Percentiles rank a stretch among this genome's conserved stretches.
phyloP scores from a whole-genome alignment of 768 basidiomycete species.

The Lactarius sanguifluus region DNA sequence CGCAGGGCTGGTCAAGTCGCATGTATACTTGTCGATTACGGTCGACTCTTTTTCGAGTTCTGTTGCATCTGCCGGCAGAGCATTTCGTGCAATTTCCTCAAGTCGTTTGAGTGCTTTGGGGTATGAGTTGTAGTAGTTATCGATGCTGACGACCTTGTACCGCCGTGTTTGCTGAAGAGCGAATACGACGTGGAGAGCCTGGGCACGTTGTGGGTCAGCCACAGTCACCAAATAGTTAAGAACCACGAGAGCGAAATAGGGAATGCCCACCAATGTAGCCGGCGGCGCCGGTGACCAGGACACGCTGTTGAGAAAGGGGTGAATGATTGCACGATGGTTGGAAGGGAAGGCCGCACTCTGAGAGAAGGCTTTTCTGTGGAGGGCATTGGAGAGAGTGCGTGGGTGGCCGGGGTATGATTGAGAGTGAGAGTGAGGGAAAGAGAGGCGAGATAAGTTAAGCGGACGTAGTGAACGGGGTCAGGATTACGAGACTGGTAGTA shows the following conservation, averaged over 20 bases:
- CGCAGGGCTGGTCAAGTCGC: conserved; percentile 72
- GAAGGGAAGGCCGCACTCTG: conserved; percentile 13
- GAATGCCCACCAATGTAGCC: conserved; percentile 77
- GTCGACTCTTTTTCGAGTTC: conserved; percentile 69
- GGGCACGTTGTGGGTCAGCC: conserved; percentile 25
- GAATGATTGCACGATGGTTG: conserved; percentile 22
- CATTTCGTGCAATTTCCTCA: conserved; percentile 72
- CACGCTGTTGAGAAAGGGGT: conserved; percentile 43
- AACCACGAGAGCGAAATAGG: background rate
- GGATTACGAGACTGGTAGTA: conserved; percentile 9
- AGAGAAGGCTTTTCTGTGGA: conserved; percentile 21
- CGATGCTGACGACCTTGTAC: conserved; percentile 92
- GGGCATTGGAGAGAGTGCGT: conserved; percentile 16
- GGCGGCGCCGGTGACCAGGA: conserved; percentile 77
- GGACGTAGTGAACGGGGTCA: conserved; percentile 9
- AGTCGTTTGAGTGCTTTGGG: conserved; percentile 73
- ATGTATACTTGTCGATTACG: conserved; percentile 64
- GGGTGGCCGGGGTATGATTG: conserved; percentile 10
- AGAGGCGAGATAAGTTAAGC: conserved; percentile 23
- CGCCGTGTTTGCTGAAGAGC: conserved; percentile 79
- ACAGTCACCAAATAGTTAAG: conserved; percentile 24
- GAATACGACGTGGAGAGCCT: conserved; percentile 95
- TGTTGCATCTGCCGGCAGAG: conserved; percentile 64
- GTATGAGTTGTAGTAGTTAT: conserved; percentile 93
- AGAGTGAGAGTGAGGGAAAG: conserved; percentile 8